Evolutionary conservation across 345 rosid species (phyloP).

Genomic region (Dipteronia sinensis): DNA sequence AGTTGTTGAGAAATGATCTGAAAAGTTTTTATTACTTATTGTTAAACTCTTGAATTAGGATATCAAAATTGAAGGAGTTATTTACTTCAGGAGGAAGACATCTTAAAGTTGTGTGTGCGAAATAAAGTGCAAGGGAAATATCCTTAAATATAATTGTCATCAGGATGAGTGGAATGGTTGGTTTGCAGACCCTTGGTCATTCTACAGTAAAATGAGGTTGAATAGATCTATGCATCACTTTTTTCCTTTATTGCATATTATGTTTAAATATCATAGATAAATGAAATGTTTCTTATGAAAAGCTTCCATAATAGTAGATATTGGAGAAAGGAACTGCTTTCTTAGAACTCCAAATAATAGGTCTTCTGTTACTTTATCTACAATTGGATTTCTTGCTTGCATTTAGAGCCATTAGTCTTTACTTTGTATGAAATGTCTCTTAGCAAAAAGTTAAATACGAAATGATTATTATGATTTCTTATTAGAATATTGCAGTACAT

Average conservation of each 20-base stretch:
- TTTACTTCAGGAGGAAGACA: background rate
- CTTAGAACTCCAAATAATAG: background rate
- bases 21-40: background rate
- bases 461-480: background rate
- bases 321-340: background rate
- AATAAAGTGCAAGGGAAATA: background rate
- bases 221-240: background rate
- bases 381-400: background rate
- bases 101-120: too few species aligned
- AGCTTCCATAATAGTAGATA: background rate
- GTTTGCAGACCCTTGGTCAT: background rate
- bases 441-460: too few species aligned
- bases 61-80: background rate
- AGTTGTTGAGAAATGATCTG: background rate
- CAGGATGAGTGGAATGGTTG: background rate
- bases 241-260: background rate
- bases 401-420: background rate
- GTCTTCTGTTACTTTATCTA: background rate
- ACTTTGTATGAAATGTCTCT: background rate
- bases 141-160: background rate
- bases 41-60: slow-evolving; percentile 2
- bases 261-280: background rate
- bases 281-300: background rate
- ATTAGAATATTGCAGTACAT: background rate
- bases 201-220: background rate